Evolutionary conservation across 169 alveolate species (phyloP), one percentile per base, ranked within the genome.

Genomic region (Plasmodium falciparum): DNA sequence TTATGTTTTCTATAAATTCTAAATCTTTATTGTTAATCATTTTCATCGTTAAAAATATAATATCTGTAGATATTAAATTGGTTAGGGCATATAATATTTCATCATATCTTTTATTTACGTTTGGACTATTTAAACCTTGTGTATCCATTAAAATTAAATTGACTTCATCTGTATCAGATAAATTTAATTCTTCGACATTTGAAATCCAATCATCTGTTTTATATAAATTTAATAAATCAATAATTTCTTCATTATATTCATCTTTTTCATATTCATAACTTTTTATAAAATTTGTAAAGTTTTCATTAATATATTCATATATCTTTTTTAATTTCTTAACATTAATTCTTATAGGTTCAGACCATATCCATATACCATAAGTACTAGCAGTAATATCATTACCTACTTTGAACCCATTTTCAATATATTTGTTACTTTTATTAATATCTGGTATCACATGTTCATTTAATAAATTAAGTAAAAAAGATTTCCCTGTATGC

Each of bases 301-400:
- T 63, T 1, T 73, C 58, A 26, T 70, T 74, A 26, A 89, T 58
- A 73, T 72, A 76, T 29, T 91, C 89, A 73, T 83, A 88, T 61
- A 86, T 71, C 47, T 86, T 62, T 72, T 52, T 70, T 86, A 86
- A 72, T 13, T 67, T 78, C 3, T 61, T 62, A 7, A 83, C 93
- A 47, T 62, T 91, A 12, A 94, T 62, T 73, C 72, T 71, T 26
- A 94, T 80, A 26, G 96, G 96, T 26, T 88, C 88, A 3, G 95
- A 91, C 94, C 95, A 94, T 70, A 93, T 86, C 96, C 96, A 94
- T 70, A 94, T 94, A 39, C 96, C 96, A 26, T 73, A 72, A 6
- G 96, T 94, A 45, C 93, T 91, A 4, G 96, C 94, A 9, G 91
- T 75, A 22, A 92, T 89, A 47, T 88, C 74, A 49, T 76, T 88